These are phyloP conservation scores for Buxus sempervirens DNA, from an alignment of 164 flowering plant genomes.

Conservation along the genomic window DNA sequence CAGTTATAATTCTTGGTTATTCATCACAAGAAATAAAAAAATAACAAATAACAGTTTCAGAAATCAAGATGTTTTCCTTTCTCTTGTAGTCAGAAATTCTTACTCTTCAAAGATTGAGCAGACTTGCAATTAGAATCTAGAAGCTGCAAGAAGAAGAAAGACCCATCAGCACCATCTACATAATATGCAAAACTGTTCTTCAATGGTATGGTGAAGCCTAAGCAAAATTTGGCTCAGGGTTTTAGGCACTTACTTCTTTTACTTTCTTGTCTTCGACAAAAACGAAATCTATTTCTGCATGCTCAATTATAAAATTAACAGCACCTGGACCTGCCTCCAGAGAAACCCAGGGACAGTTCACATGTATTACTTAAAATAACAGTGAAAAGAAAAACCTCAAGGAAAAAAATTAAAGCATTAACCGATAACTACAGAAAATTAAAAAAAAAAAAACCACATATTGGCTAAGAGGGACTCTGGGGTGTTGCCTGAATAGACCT, in stretches of 20 bases:
- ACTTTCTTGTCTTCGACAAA: slow-evolving; percentile 81
- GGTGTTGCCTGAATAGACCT: too few relatives aligned
- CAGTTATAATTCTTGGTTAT: too few relatives aligned
- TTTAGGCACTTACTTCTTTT: slow-evolving; percentile 51
- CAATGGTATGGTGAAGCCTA: neutral
- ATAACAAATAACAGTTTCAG: neutral
- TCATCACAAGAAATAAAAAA: neutral
- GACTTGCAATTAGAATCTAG: slow-evolving; percentile 55
- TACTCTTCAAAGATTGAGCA: slow-evolving; percentile 58
- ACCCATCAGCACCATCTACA: neutral
- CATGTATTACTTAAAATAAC: slow-evolving; percentile 1
- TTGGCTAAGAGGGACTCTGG: neutral
- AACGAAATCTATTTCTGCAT: slow-evolving; percentile 82
- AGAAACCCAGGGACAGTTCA: neutral
- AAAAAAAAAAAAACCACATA: neutral
- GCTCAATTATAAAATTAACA: slow-evolving; percentile 70
- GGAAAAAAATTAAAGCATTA: neutral
- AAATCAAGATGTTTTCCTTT: slow-evolving; percentile 1
- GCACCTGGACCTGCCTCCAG: slow-evolving; percentile 74
- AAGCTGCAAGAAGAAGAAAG: slow-evolving; percentile 47
- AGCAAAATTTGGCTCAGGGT: neutral
- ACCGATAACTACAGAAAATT: too few relatives aligned
- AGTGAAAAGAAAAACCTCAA: neutral
- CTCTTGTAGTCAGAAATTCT: slow-evolving; percentile 16
- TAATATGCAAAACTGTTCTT: neutral